A percentile compares a stretch with the other conserved stretches of the same genome.
These are phyloP conservation scores for Choricystis sp. DNA, from an alignment of 139 green algal genomes.

Conservation along the genomic window DNA sequence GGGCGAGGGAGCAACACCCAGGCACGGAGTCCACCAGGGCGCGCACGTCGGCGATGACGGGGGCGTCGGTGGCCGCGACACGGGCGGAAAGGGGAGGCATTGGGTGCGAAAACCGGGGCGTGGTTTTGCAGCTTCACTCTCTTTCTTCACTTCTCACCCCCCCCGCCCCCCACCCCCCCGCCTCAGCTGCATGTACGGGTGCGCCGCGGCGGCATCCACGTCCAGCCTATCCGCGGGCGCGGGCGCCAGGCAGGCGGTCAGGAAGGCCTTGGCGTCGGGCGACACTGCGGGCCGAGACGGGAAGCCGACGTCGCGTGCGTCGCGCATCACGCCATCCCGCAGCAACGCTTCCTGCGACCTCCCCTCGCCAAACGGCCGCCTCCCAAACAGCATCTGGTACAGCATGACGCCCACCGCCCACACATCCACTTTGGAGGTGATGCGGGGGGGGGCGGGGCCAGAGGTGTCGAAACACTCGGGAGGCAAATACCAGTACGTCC, in stretches of 20 bases:
- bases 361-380: conserved; percentile 67
- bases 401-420: conserved; percentile 82
- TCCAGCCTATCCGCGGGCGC: conserved; percentile 38
- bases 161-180: conserved; percentile 1
- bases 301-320: conserved; percentile 41
- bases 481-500: conserved; percentile 88
- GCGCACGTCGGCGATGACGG: not conserved
- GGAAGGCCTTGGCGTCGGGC: conserved; percentile 67
- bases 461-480: conserved; percentile 66
- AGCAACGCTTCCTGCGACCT: conserved; percentile 69
- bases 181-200: conserved; percentile 50
- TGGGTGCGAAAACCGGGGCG: not conserved
- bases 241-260: conserved; percentile 50
- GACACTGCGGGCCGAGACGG: conserved; percentile 57
- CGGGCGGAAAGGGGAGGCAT: not conserved
- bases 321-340: conserved; percentile 57
- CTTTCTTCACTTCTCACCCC: not conserved
- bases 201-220: conserved; percentile 36
- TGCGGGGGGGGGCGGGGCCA: conserved; percentile 28
- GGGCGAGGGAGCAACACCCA: not conserved
- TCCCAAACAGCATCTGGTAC: conserved; percentile 88
- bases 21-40: not conserved
- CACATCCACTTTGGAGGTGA: conserved; percentile 92
- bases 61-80: not conserved
- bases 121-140: not conserved